Evolutionary conservation across 2,329 filamentous ascomycete species (phyloP).

Genomic region (Calonectria pseudoturangicola): DNA sequence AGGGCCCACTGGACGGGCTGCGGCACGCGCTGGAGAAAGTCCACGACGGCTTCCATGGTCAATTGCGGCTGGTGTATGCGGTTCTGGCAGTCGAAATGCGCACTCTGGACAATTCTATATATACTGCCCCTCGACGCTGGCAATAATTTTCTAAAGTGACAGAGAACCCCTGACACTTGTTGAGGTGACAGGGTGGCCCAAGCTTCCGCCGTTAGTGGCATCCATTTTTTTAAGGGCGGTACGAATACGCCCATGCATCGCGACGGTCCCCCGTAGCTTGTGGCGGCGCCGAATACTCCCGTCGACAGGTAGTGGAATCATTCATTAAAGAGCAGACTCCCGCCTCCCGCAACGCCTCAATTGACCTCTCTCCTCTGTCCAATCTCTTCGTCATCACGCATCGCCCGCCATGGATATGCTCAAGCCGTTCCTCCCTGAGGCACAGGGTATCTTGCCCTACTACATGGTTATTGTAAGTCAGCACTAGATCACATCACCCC

Average conservation of each 20-base stretch:
- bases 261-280: constrained; percentile 21
- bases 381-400: background rate
- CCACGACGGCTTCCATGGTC: constrained; percentile 55
- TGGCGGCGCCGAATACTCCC: constrained; percentile 25
- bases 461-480: constrained; percentile 74
- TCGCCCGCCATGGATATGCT: constrained; percentile 65
- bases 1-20: constrained; percentile 57
- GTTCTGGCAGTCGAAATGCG: constrained; percentile 2
- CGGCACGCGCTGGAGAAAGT: constrained; percentile 49
- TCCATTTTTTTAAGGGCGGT: constrained; percentile 16
- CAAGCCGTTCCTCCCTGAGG: constrained; percentile 66
- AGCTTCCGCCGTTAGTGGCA: constrained; percentile 47
- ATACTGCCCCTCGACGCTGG: constrained; percentile 50
- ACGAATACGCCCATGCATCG: constrained; percentile 40
- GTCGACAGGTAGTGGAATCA: background rate
- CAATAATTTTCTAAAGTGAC: constrained; percentile 21
- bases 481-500: constrained; percentile 18
- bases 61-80: background rate
- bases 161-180: constrained; percentile 53
- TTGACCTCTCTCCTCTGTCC: constrained; percentile 21
- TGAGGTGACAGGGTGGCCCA: constrained; percentile 52
- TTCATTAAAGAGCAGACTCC: constrained; percentile 3
- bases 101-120: background rate
- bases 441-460: constrained; percentile 74
- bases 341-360: constrained; percentile 18